Evolutionary conservation across 176 grass and related monocot species (phyloP).

Genomic region (Avena atlantica): DNA sequence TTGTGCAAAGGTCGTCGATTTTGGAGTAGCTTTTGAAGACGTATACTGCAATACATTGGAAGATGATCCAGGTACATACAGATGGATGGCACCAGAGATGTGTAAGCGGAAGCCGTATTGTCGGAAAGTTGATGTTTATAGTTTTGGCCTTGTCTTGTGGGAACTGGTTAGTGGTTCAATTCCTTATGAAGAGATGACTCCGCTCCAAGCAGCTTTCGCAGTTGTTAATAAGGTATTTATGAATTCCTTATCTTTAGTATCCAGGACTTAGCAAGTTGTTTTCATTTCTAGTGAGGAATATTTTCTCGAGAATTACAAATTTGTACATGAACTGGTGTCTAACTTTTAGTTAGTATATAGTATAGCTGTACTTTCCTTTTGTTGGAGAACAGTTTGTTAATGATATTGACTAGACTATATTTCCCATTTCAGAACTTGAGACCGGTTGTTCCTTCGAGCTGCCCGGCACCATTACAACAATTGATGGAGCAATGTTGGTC

Average conservation of each 20-base stretch:
- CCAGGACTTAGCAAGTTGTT: background rate
- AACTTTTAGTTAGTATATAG: background rate
- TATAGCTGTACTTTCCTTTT: background rate
- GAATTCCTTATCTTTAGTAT: background rate
- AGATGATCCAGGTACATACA: slow-evolving; percentile 86
- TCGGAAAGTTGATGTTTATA: slow-evolving; percentile 90
- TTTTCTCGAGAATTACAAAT: background rate
- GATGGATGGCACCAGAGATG: slow-evolving; percentile 99
- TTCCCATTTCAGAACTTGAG: slow-evolving; percentile 80
- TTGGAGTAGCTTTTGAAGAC: slow-evolving; percentile 92
- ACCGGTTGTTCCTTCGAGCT: slow-evolving; percentile 66
- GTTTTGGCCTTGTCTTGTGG: slow-evolving; percentile 90
- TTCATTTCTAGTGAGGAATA: background rate
- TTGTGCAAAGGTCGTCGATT: slow-evolving; percentile 85
- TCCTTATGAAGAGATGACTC: slow-evolving; percentile 88
- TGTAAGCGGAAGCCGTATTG: slow-evolving; percentile 79
- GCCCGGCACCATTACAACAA: slow-evolving; percentile 57
- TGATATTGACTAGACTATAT: slow-evolving; percentile 16
- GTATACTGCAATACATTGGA: slow-evolving; percentile 60
- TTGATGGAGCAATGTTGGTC: slow-evolving; percentile 94
- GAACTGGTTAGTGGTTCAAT: slow-evolving; percentile 80
- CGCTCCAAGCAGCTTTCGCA: slow-evolving; percentile 88
- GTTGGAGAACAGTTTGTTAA: background rate
- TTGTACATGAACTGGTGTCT: background rate
- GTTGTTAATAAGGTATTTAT: slow-evolving; percentile 88